Evolutionary conservation across 2,329 filamentous ascomycete species (phyloP), one percentile per base, ranked within the genome.

Genomic region (Bipolaris cookei): DNA sequence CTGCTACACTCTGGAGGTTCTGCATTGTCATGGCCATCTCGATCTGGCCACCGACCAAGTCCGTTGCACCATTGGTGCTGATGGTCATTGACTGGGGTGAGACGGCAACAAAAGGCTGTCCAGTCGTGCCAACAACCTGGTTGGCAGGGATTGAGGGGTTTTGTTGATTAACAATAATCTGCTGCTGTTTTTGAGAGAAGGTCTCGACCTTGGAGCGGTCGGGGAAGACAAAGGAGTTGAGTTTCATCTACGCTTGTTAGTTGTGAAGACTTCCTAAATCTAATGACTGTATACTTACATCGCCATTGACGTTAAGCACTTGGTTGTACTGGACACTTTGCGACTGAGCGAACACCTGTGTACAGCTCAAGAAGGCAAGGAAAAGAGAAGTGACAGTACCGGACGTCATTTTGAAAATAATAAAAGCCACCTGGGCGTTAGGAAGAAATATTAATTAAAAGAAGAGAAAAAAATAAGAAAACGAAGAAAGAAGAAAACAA

Each of bases 101-200:
- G 20, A 76, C 60, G 34, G 70, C 69, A 39, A 76, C 70, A 42
- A 76, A 76, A 0, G 74, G 73, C 61, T 75, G 72, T 14, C 74
- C 74, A 16, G 73, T 75, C 1, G 72, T 67, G 4, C 74, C 74
- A 18, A 73, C 75, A 41, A 76, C 72, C 52, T 76, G 72, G 59
- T 74, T 75, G 11, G 70, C 65, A 6, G 71, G 67, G 18, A 76
- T 66, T 4, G 74, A 61, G 8, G 71, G 68, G 28, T 64, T 67
- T 60, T 76, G 70, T 62, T 76, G 74, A 74, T 76, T 76, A 70
- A 76, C 74, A 23, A 76, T 75, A 71, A 76, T 59, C 51, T 76
- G 74, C 34, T 73, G 73, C 53, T 76, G 74, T 44, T 67, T 75
- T 47, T 76, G 74, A 3, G 73, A 76, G 51, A 74, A 76, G 1